Conservation (phyloP, 1,284 basidiomycete species). For the Trichosporon sp. region DNA sequence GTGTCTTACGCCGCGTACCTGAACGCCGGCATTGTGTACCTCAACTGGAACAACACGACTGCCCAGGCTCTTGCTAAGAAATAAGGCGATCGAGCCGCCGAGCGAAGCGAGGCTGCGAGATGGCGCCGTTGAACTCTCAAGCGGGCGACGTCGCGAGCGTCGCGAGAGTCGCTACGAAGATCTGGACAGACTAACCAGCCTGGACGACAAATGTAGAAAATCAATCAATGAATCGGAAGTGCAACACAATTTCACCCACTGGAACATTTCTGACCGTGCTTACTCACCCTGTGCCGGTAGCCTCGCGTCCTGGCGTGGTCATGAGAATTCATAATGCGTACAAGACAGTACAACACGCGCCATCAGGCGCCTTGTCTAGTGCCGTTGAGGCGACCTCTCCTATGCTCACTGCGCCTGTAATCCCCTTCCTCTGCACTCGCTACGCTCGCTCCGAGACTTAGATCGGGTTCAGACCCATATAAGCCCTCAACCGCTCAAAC, state of each 20-base stretch:
- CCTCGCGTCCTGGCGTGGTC: neutral
- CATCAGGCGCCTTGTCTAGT: too few species aligned
- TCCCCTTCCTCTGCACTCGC: neutral
- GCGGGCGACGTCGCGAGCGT: too few species aligned
- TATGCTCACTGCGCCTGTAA: neutral
- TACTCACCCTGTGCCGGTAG: too few species aligned
- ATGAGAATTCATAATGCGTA: slow-evolving; percentile 11
- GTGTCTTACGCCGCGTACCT: slow-evolving; percentile 64
- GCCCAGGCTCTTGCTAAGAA: neutral
- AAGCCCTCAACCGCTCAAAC: slow-evolving; percentile 29
- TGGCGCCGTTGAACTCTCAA: too few species aligned
- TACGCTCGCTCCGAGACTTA: slow-evolving; percentile 18
- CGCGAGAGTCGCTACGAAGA: too few species aligned
- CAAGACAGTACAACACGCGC: neutral
- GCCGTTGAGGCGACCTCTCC: neutral
- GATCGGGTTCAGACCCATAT: slow-evolving; percentile 30
- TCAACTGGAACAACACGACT: slow-evolving; percentile 24
- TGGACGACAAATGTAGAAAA: too few species aligned
- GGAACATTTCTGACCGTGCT: too few species aligned
- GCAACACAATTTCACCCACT: too few species aligned
- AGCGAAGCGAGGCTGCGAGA: neutral
- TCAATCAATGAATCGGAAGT: too few species aligned
- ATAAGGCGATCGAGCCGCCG: neutral
- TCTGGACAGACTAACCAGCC: too few species aligned
- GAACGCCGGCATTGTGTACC: slow-evolving; percentile 61